Percentiles rank a stretch among this genome's conserved stretches.
Evolutionary conservation across 495 filamentous ascomycete species (phyloP).

Genomic region (Xylaria curta): DNA sequence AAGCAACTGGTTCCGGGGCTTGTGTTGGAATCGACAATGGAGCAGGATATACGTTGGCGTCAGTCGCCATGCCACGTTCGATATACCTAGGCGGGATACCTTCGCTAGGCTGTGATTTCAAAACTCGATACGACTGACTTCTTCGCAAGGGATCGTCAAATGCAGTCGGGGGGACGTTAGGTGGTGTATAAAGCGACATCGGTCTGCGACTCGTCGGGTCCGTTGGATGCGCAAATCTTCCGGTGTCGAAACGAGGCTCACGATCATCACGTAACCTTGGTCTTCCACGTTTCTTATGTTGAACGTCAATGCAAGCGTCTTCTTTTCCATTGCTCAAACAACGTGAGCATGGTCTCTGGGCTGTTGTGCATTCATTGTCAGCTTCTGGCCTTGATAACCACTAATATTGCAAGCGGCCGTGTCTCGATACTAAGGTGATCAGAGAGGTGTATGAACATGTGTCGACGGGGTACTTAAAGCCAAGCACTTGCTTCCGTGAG

Average conservation of each 20-base stretch:
- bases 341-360: slow-evolving; percentile 66
- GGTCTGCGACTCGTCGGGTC: slow-evolving; percentile 55
- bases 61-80: slow-evolving; percentile 49
- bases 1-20: slow-evolving; percentile 56
- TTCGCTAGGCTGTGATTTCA: slow-evolving; percentile 64
- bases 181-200: slow-evolving; percentile 49
- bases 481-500: slow-evolving; percentile 26
- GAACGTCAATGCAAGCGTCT: slow-evolving; percentile 91
- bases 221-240: slow-evolving; percentile 50
- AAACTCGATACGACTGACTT: slow-evolving; percentile 59
- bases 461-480: slow-evolving; percentile 1
- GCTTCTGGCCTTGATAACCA: slow-evolving; percentile 2
- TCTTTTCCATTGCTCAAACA: slow-evolving; percentile 69
- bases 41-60: slow-evolving; percentile 55
- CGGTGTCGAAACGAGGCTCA: slow-evolving; percentile 59
- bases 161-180: slow-evolving; percentile 33
- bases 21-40: slow-evolving; percentile 51
- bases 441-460: background rate
- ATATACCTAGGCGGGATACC: slow-evolving; percentile 53
- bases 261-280: slow-evolving; percentile 88
- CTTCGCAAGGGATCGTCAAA: slow-evolving; percentile 58
- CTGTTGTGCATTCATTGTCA: slow-evolving; percentile 46
- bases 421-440: background rate
- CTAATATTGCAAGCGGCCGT: background rate
- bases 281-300: slow-evolving; percentile 94